Percentiles rank a stretch among this genome's conserved stretches.
These are phyloP conservation scores for Tetradesmus obliquus DNA, from an alignment of 139 green algal genomes.

Conservation along the genomic window DNA sequence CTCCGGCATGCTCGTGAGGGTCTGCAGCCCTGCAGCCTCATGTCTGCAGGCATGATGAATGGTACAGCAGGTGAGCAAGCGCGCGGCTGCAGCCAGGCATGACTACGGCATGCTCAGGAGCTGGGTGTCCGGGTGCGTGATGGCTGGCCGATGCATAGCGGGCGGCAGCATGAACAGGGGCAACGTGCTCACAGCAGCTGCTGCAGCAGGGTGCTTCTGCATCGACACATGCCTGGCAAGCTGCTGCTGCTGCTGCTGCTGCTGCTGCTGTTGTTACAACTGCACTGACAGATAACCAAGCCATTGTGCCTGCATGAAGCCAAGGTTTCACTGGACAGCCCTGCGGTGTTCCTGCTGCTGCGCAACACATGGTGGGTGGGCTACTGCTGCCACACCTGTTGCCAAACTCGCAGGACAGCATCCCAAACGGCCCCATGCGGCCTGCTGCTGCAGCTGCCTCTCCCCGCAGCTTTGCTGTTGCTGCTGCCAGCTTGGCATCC, in stretches of 20 bases:
- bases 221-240: background rate
- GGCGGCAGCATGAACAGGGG: background rate
- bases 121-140: background rate
- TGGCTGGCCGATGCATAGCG: background rate
- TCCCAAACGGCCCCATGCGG: background rate
- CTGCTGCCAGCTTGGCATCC: background rate
- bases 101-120: background rate
- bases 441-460: background rate
- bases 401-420: constrained; percentile 5
- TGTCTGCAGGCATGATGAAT: background rate
- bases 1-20: too few species aligned
- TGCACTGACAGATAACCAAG: background rate
- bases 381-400: background rate
- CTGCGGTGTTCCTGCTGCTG: background rate
- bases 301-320: background rate
- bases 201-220: too few species aligned
- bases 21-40: background rate
- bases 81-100: background rate
- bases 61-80: background rate
- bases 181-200: background rate
- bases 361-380: background rate
- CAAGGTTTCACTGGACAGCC: background rate
- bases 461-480: background rate
- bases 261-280: too few species aligned
- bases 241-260: too few species aligned